phyloP scores from a whole-genome alignment of 2,329 filamentous ascomycete species.

The Sclerotinia trifoliorum region DNA sequence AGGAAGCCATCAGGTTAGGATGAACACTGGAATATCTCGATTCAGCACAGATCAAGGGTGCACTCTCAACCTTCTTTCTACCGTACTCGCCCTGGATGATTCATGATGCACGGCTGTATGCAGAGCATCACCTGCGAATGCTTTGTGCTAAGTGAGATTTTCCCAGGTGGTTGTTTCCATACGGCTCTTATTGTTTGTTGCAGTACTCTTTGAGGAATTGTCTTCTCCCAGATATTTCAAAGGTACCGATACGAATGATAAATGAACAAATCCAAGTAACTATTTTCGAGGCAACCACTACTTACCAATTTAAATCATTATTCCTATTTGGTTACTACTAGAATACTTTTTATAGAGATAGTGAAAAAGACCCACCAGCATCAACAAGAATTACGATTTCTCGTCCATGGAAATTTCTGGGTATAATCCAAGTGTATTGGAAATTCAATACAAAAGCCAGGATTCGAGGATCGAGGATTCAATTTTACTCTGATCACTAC shows the following conservation, averaged over 20 bases:
- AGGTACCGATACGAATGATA: neutral
- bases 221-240: neutral
- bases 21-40: neutral
- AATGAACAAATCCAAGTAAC: neutral
- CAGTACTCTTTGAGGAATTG: neutral
- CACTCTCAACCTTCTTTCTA: neutral
- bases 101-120: neutral
- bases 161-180: neutral
- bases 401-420: neutral
- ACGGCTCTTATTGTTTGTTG: neutral
- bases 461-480: neutral
- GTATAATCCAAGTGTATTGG: neutral
- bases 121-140: neutral
- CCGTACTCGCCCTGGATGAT: neutral
- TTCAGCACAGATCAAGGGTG: neutral
- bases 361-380: neutral
- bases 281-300: neutral
- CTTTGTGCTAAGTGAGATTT: neutral
- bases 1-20: conserved; percentile 2
- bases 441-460: neutral
- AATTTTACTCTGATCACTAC: neutral
- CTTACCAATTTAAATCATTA: neutral
- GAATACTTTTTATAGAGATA: neutral
- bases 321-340: neutral
- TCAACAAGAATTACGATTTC: neutral